Evolutionary conservation across 2,329 filamentous ascomycete genomes (phyloP), one percentile per base, ranked within the genome.

Genomic region (Trichophyton simii): DNA sequence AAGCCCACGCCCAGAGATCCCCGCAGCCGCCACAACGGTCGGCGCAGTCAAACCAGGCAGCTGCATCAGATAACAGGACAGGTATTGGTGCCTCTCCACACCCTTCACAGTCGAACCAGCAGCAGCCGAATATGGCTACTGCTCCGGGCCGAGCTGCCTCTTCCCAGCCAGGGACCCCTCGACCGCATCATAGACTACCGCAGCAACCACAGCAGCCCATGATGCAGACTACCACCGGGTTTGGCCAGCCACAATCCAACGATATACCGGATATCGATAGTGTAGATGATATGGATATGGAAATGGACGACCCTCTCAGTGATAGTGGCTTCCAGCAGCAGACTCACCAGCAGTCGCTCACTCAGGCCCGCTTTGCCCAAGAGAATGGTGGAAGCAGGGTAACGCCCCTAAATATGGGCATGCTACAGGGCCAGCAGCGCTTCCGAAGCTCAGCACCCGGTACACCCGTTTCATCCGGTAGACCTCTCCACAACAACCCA

Each of bases 211-310:
- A 60, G 18, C 62, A 61, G 31, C 66, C 68, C 59, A 64, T 64
- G 28, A 58, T 64, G 38, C 66, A 68, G 52, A 59, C 63, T n/a
- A 61, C 65, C 59, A 58, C 18, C 15, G 63, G 64, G 8, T 67
- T 67, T 42, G 61, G 60, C 46, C 61, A 65, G 7, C 63, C 65
- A 41, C 63, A 64, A 18, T 63, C 69, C 11, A 67, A 70, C 60
- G 70, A 74, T 61, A 55, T 72, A 62, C 65, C 73, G 67, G 64
- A 70, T 67, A 66, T 76, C 72, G 70, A 76, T 70, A 68, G 70
- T 69, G 65, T 76, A 67, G 65, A 65, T 59, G 90, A 95, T 70
- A 96, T 97, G 92, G 92, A 97, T 70, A 88, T 97, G 87, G 92
- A 97, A 70, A 88, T 97, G 87, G 92, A 97, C 70, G 91, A 96